phyloP scores from a whole-genome alignment of 352 stramenopile genomes.

The Pythium inflatum region DNA sequence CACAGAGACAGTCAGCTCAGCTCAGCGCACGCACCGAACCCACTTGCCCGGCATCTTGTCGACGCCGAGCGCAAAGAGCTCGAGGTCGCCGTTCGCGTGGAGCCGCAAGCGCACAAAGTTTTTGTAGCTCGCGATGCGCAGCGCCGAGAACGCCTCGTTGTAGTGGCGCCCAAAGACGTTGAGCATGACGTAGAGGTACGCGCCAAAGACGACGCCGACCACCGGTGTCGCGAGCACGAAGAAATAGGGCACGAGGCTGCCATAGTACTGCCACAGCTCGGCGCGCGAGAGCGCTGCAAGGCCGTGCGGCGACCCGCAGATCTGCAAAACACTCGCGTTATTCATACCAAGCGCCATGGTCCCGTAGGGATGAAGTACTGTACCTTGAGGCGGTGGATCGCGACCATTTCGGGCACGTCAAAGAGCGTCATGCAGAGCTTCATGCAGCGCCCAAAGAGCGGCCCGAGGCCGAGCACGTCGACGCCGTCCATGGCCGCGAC shows the following conservation, averaged over 20 bases:
- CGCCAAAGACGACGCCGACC: slow-evolving; percentile 78
- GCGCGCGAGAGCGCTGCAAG: slow-evolving; percentile 65
- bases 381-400: slow-evolving; percentile 81
- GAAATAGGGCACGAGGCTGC: slow-evolving; percentile 87
- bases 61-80: slow-evolving; percentile 85
- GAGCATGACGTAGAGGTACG: slow-evolving; percentile 85
- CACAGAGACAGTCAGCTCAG: slow-evolving; percentile 19
- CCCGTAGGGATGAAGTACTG: too few species aligned
- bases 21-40: slow-evolving; percentile 54
- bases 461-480: slow-evolving; percentile 65
- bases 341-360: too few species aligned
- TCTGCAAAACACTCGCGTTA: slow-evolving; percentile 33
- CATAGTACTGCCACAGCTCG: slow-evolving; percentile 84
- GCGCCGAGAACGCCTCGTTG: slow-evolving; percentile 89
- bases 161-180: slow-evolving; percentile 88
- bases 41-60: slow-evolving; percentile 90
- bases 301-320: slow-evolving; percentile 53
- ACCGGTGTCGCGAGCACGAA: slow-evolving; percentile 84
- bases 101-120: slow-evolving; percentile 88
- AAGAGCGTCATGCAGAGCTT: slow-evolving; percentile 84
- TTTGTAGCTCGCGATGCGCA: slow-evolving; percentile 90
- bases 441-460: slow-evolving; percentile 72
- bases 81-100: slow-evolving; percentile 69
- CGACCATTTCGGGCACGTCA: slow-evolving; percentile 82
- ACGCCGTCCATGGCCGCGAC: slow-evolving; percentile 66